These are phyloP conservation scores for Prosopis cineraria DNA, from an alignment of 306 rosid species.

Conservation along the genomic window DNA sequence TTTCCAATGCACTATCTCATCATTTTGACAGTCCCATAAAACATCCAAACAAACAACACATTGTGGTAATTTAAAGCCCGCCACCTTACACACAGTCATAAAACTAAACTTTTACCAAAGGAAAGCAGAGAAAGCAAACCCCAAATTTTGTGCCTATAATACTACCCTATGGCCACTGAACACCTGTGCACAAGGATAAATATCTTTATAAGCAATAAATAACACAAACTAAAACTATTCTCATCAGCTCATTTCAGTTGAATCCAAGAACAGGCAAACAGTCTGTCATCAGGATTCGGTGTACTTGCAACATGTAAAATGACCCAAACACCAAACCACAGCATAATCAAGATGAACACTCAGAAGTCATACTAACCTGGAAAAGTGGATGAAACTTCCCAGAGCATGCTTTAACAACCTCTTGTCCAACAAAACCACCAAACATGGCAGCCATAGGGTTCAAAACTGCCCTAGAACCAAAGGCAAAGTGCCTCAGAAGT, in stretches of 20 bases:
- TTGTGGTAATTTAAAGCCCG: neutral
- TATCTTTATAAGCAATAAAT: neutral
- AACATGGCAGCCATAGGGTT: constrained; percentile 99
- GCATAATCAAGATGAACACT: neutral
- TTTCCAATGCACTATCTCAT: neutral
- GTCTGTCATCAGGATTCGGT: neutral
- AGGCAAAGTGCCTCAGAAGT: constrained; percentile 73
- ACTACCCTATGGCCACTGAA: neutral
- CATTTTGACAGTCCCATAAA: neutral
- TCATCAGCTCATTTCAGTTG: neutral
- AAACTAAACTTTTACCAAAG: neutral
- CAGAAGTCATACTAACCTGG: constrained; percentile 54
- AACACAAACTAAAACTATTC: neutral
- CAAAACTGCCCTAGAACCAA: constrained; percentile 87
- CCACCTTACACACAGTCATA: neutral
- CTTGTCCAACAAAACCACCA: constrained; percentile 97
- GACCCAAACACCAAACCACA: neutral
- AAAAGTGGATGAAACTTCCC: constrained; percentile 96
- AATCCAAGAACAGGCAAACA: neutral
- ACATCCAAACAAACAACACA: neutral
- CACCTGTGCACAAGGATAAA: neutral
- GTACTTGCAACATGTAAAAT: neutral
- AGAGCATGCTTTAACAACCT: constrained; percentile 92
- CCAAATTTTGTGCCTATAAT: neutral
- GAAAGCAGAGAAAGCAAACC: neutral